phyloP scores from a whole-genome alignment of 345 rosid species.

The Dimocarpus longan region DNA sequence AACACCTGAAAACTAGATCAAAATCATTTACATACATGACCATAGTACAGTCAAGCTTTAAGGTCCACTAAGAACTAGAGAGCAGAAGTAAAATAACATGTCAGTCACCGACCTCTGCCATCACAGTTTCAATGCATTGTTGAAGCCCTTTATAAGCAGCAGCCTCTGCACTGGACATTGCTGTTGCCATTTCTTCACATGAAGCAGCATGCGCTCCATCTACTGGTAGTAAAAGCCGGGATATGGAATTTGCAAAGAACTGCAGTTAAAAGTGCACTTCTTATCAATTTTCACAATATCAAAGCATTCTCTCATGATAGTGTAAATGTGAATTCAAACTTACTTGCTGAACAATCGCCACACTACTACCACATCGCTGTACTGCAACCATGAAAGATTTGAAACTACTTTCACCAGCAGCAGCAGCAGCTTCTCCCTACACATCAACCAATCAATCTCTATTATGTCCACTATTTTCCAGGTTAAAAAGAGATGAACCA shows the following conservation, averaged over 20 bases:
- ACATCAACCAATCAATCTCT: conserved; percentile 31
- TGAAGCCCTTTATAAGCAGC: conserved; percentile 99
- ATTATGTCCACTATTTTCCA: conserved; percentile 20
- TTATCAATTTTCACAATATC: conserved; percentile 5
- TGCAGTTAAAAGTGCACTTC: conserved; percentile 34
- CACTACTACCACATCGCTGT: conserved; percentile 97
- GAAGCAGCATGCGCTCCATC: conserved; percentile 99
- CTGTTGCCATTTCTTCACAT: conserved; percentile 98
- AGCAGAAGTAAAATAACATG: conserved; percentile 10
- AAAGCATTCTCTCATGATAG: conserved; percentile 15
- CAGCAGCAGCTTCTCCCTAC: conserved; percentile 99
- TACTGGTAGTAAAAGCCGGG: conserved; percentile 94
- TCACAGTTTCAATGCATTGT: conserved; percentile 98
- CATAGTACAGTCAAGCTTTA: background rate
- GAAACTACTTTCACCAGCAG: conserved; percentile 99
- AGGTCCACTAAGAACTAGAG: conserved; percentile 6
- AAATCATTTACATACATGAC: background rate
- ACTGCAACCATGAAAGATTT: conserved; percentile 99
- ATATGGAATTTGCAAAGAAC: conserved; percentile 96
- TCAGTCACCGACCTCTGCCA: conserved; percentile 82
- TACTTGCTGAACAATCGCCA: conserved; percentile 93
- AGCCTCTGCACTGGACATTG: conserved; percentile 96
- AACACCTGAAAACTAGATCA: background rate
- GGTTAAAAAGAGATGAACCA: background rate
- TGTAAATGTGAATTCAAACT: conserved; percentile 25